These are phyloP conservation scores for Botrytis tulipae DNA, from an alignment of 2,329 filamentous ascomycete genomes.

Conservation along the genomic window DNA sequence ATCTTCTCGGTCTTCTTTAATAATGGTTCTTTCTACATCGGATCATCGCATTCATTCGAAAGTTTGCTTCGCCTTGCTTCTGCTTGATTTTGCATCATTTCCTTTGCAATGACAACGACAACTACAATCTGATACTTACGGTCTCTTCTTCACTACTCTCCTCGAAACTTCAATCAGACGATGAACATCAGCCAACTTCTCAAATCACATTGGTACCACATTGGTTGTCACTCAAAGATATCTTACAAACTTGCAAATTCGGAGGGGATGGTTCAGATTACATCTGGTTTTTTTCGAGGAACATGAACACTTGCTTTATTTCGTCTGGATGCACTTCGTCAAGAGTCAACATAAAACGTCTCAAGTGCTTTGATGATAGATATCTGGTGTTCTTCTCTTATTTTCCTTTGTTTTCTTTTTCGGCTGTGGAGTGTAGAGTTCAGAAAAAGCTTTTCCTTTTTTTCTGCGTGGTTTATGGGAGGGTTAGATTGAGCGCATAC, in stretches of 20 bases:
- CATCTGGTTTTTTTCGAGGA: not conserved
- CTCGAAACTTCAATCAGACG: conserved; percentile 11
- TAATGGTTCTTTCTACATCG: conserved; percentile 8
- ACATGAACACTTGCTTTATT: not conserved
- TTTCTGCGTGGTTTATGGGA: not conserved
- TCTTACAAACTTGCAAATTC: not conserved
- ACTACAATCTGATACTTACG: not conserved
- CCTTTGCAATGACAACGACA: not conserved
- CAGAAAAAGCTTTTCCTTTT: not conserved
- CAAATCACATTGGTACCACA: not conserved
- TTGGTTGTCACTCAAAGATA: not conserved
- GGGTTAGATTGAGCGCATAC: not conserved
- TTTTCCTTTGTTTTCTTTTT: conserved; percentile 1
- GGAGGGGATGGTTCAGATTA: conserved; percentile 1
- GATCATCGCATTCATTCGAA: not conserved
- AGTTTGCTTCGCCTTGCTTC: too few relatives aligned
- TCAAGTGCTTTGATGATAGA: not conserved
- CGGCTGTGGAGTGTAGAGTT: not conserved
- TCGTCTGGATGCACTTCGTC: not conserved
- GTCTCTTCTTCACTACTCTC: not conserved
- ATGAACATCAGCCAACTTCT: not conserved
- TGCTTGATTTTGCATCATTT: not conserved
- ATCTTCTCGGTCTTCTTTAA: not conserved
- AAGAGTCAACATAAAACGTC: not conserved
- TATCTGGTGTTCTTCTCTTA: not conserved